phyloP scores from a whole-genome alignment of 768 basidiomycete genomes.

The Termitomyces titanicus region DNA sequence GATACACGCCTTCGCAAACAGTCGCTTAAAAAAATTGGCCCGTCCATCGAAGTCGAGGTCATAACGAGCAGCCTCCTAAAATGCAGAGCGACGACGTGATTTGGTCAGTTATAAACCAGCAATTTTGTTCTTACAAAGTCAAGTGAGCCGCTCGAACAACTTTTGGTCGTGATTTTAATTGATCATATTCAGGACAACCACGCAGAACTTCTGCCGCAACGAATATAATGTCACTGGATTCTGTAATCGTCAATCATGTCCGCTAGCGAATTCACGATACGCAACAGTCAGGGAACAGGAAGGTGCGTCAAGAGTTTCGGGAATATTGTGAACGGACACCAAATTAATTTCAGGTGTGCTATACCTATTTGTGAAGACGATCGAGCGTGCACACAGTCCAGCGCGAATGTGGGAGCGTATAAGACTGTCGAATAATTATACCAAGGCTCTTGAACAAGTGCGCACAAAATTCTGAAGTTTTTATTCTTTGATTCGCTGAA shows the following conservation, averaged over 20 bases:
- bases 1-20: conserved; percentile 12
- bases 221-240: conserved; percentile 98
- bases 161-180: not conserved
- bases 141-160: conserved; percentile 57
- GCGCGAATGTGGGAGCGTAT: conserved; percentile 98
- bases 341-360: conserved; percentile 53
- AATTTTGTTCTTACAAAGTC: conserved; percentile 99
- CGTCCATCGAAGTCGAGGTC: not conserved
- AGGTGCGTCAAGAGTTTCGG: conserved; percentile 43
- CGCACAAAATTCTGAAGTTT: not conserved
- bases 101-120: conserved; percentile 92
- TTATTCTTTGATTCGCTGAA: not conserved
- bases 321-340: not conserved
- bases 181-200: conserved; percentile 62
- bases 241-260: conserved; percentile 93
- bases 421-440: conserved; percentile 89
- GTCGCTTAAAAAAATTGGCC: conserved; percentile 11
- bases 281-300: conserved; percentile 98
- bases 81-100: conserved; percentile 99
- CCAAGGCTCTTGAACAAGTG: conserved; percentile 94
- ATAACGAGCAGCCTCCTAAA: not conserved
- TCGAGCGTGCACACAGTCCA: conserved; percentile 94
- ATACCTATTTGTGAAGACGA: conserved; percentile 96
- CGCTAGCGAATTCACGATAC: conserved; percentile 95
- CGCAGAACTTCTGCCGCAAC: conserved; percentile 98